Evolutionary conservation across 169 alveolate species (phyloP).

Genomic region (Toxoplasma gondii): DNA sequence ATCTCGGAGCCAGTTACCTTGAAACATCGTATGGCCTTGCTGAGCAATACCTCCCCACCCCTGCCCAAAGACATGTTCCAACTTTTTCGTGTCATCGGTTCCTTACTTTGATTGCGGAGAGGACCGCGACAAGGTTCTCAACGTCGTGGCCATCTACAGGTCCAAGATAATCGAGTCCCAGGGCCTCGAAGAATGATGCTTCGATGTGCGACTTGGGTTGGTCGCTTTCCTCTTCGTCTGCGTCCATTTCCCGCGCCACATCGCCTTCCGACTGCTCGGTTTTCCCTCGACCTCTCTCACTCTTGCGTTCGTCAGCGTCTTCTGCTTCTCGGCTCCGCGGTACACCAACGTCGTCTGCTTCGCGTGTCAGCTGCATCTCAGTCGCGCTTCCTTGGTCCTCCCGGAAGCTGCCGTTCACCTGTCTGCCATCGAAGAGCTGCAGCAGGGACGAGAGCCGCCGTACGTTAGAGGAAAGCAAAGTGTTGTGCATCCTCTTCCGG

Average conservation of each 20-base stretch:
- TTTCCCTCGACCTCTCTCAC: neutral
- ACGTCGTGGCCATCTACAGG: slow-evolving; percentile 84
- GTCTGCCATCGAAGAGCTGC: neutral
- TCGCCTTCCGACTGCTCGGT: neutral
- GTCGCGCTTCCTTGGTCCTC: neutral
- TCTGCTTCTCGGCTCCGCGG: neutral
- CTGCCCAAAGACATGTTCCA: no score
- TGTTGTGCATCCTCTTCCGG: neutral
- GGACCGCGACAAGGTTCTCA: slow-evolving; percentile 71
- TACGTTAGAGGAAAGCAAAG: neutral
- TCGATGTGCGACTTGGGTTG: neutral
- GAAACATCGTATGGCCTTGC: no score
- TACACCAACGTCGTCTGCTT: neutral
- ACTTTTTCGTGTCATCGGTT: no score
- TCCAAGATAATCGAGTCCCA: slow-evolving; percentile 77
- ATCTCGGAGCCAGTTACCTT: no score
- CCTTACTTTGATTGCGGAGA: slow-evolving; percentile 63
- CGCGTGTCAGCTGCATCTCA: neutral
- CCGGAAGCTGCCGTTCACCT: neutral
- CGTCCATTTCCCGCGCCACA: neutral
- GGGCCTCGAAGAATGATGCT: slow-evolving; percentile 60
- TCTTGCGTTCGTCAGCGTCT: neutral
- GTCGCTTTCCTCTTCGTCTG: neutral
- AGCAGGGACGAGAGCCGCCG: neutral
- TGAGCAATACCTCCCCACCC: no score